Conservation (phyloP, 2,329 filamentous ascomycete genomes). For the Monosporascus sp. region DNA sequence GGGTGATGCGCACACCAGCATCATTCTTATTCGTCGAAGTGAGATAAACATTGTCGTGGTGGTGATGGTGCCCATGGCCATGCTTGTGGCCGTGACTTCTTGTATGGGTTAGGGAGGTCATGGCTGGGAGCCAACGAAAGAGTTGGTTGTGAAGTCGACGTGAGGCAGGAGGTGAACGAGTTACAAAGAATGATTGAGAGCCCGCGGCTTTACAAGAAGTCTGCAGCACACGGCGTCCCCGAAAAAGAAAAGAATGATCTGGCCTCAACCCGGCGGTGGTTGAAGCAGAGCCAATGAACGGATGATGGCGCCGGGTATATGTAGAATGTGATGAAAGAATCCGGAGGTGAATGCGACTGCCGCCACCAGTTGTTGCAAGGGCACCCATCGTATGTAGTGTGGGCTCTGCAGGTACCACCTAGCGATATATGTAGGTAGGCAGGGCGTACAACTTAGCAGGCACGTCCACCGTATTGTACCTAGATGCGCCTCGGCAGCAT, state of each 20-base stretch:
- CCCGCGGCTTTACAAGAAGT: slow-evolving; percentile 10
- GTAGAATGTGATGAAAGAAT: background rate
- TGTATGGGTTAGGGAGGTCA: slow-evolving; percentile 38
- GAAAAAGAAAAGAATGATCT: slow-evolving; percentile 14
- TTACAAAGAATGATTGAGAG: slow-evolving; percentile 7
- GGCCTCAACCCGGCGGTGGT: slow-evolving; percentile 9
- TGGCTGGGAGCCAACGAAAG: slow-evolving; percentile 19
- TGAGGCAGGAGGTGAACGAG: slow-evolving; percentile 8
- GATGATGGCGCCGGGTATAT: background rate
- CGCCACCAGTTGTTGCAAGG: no score
- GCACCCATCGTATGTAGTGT: no score
- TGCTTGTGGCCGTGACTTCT: slow-evolving; percentile 51
- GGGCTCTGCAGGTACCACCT: no score
- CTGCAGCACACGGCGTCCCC: slow-evolving; percentile 16
- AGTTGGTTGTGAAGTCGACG: slow-evolving; percentile 7
- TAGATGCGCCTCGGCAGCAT: no score
- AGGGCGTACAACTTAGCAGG: no score
- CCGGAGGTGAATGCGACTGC: background rate
- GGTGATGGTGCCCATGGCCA: slow-evolving; percentile 61
- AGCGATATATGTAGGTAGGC: background rate
- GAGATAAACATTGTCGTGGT: slow-evolving; percentile 81
- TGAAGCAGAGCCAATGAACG: background rate
- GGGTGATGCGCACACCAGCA: slow-evolving; percentile 88
- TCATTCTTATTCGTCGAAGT: slow-evolving; percentile 82
- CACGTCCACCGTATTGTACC: no score